A percentile compares a stretch with the other conserved stretches of the same genome.
These are phyloP conservation scores for Calonectria pteridis DNA, from an alignment of 2,329 filamentous ascomycete species.

Conservation along the genomic window DNA sequence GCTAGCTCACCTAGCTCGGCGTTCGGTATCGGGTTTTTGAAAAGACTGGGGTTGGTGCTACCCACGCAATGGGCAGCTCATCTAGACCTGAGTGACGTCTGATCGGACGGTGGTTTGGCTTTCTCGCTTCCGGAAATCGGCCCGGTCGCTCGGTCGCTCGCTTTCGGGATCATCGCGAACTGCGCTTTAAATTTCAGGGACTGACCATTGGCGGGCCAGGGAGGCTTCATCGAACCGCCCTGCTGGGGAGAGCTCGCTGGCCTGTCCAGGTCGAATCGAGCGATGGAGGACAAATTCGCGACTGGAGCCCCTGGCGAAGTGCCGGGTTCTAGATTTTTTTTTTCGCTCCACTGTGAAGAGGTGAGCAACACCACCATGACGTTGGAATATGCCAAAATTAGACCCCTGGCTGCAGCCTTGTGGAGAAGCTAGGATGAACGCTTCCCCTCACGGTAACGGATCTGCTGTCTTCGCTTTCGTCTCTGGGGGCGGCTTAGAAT, in stretches of 20 bases:
- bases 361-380: neutral
- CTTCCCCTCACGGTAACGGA: neutral
- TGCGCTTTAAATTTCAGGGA: neutral
- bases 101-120: neutral
- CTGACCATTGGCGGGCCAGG: neutral
- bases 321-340: neutral
- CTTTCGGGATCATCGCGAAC: neutral
- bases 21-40: conserved; percentile 3
- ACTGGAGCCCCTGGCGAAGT: neutral
- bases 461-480: neutral
- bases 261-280: neutral
- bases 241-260: neutral
- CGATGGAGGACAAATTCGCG: neutral
- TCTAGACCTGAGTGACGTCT: neutral
- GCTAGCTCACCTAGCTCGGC: neutral
- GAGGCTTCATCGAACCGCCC: neutral
- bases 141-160: neutral
- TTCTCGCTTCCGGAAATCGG: neutral
- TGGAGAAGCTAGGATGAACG: neutral
- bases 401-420: neutral
- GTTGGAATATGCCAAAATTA: neutral
- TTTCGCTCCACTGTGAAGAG: neutral
- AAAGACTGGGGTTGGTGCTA: neutral
- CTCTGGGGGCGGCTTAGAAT: neutral
- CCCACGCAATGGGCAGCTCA: neutral